phyloP scores from a whole-genome alignment of 2,329 filamentous ascomycete species.

The Ceratocystis destructans region DNA sequence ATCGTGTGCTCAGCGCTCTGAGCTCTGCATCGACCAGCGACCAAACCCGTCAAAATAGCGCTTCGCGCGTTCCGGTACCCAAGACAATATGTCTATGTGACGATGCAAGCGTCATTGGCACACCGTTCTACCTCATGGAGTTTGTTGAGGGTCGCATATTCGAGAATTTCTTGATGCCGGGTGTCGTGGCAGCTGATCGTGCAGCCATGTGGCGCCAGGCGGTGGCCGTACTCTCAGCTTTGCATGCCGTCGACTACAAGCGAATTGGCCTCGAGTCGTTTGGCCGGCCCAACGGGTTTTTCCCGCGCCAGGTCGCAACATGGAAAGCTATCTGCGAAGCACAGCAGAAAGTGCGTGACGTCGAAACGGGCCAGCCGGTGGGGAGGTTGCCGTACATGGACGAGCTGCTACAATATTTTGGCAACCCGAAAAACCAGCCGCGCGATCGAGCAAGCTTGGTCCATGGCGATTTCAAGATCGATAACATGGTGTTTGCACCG shows the following conservation, averaged over 20 bases:
- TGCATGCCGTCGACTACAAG: slow-evolving; percentile 60
- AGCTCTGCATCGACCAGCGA: slow-evolving; percentile 26
- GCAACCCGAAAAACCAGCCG: slow-evolving; percentile 54
- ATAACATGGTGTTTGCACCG: slow-evolving; percentile 80
- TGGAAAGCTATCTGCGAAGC: slow-evolving; percentile 65
- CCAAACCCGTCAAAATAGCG: slow-evolving; percentile 37
- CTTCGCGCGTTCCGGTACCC: slow-evolving; percentile 59
- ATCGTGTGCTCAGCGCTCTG: slow-evolving; percentile 76
- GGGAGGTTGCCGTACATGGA: slow-evolving; percentile 74
- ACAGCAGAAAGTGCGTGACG: slow-evolving; percentile 62
- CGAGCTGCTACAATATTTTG: slow-evolving; percentile 68
- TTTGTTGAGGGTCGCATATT: slow-evolving; percentile 90
- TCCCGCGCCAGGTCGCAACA: slow-evolving; percentile 70
- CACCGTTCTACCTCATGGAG: slow-evolving; percentile 94
- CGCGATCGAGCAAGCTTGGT: slow-evolving; percentile 65
- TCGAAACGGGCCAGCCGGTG: slow-evolving; percentile 62
- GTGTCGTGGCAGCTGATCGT: slow-evolving; percentile 45
- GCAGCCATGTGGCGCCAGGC: slow-evolving; percentile 76
- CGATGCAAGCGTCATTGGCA: slow-evolving; percentile 66
- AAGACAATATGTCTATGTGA: slow-evolving; percentile 74
- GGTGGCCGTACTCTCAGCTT: slow-evolving; percentile 65
- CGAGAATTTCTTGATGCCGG: slow-evolving; percentile 72
- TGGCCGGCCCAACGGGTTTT: slow-evolving; percentile 65
- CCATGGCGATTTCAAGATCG: slow-evolving; percentile 95
- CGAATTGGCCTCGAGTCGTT: slow-evolving; percentile 57